A percentile compares a stretch with the other conserved stretches of the same genome.
These are phyloP conservation scores for Coemansia reversa DNA, from an alignment of 192 early-diverging fungal genomes.

Conservation along the genomic window DNA sequence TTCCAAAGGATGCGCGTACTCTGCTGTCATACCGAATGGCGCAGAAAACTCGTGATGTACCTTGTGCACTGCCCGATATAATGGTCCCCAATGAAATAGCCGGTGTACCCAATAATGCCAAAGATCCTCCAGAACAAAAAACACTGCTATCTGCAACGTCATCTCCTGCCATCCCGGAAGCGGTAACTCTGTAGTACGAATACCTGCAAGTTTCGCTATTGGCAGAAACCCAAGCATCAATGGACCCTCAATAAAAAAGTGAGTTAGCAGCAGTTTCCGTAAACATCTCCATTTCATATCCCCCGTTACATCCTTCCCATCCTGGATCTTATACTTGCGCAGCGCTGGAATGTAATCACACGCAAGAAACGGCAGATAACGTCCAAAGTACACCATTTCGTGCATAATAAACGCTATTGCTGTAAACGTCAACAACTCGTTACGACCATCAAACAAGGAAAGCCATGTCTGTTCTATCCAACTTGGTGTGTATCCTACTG, in stretches of 20 bases:
- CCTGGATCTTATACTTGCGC: conserved; percentile 90
- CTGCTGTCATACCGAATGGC: conserved; percentile 83
- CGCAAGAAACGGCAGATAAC: conserved; percentile 81
- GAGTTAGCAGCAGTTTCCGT: conserved; percentile 68
- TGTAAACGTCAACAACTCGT: conserved; percentile 70
- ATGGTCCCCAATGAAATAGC: conserved; percentile 77
- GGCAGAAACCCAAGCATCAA: conserved; percentile 89
- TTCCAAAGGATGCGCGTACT: conserved; percentile 90
- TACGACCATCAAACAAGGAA: conserved; percentile 64
- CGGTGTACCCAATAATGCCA: conserved; percentile 93
- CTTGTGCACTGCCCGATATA: conserved; percentile 94
- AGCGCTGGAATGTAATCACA: conserved; percentile 85
- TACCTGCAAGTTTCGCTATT: conserved; percentile 77
- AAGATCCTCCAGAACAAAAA: conserved; percentile 85
- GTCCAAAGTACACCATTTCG: conserved; percentile 90
- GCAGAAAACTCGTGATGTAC: conserved; percentile 90
- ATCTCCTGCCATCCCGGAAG: conserved; percentile 76
- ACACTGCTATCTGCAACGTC: conserved; percentile 66
- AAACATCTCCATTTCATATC: conserved; percentile 74
- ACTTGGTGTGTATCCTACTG: conserved; percentile 36
- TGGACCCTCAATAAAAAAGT: conserved; percentile 81
- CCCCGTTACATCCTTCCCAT: conserved; percentile 60
- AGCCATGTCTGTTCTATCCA: conserved; percentile 64
- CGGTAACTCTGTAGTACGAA: conserved; percentile 78
- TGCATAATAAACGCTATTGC: conserved; percentile 80